Evolutionary conservation across 2,329 filamentous ascomycete species (phyloP), one percentile per base, ranked within the genome.

Genomic region (Aspergillus pseudotamarii): DNA sequence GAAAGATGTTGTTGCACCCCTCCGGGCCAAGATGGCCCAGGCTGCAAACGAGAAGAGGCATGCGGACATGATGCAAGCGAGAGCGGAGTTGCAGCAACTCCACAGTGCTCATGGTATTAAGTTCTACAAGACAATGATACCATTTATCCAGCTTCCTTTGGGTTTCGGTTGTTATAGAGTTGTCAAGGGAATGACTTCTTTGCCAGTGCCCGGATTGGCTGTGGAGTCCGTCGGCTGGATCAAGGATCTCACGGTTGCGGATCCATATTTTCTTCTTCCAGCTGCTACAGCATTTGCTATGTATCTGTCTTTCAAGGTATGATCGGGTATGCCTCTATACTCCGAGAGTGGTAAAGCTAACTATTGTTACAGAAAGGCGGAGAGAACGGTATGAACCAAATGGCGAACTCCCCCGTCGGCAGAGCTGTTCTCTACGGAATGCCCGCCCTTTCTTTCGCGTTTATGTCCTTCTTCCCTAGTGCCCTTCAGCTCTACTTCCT

Each of bases 151-250:
- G 71, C 78, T 90, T 14, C 89, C 93, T 6, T 82, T 96, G 67
- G 91, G 90, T 64, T 93, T 88, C 76, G 93, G 93, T 71, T 89
- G 91, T 64, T 98, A 94, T 83, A 88, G 91, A 64, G 82, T 94
- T 53, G 77, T 96, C 66, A 85, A 87, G 59, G 89, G 85, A 68
- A 96, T 97, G 91, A 79, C 87, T 1, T 77, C 83, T 26, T 80
- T 98, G 55, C 94, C 94, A 4, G 92, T 97, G 6, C 94, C 94
- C 0, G 89, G 88, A 1, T 77, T 98, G 67, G 86, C 91, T 70
- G 81, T 80, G 1, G 91, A 91, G 36, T 89, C 91, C 3, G 79
- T 89, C 41, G 79, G 89, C 46, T 99, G 95, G 95, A 86, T 98
- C 68, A 79, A 82, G 1, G 91, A 98, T 76, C 78, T 99, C 66